Base-by-base conservation (phyloP, 2,329 filamentous ascomycete species). In the Pestalotiopsis fici region DNA sequence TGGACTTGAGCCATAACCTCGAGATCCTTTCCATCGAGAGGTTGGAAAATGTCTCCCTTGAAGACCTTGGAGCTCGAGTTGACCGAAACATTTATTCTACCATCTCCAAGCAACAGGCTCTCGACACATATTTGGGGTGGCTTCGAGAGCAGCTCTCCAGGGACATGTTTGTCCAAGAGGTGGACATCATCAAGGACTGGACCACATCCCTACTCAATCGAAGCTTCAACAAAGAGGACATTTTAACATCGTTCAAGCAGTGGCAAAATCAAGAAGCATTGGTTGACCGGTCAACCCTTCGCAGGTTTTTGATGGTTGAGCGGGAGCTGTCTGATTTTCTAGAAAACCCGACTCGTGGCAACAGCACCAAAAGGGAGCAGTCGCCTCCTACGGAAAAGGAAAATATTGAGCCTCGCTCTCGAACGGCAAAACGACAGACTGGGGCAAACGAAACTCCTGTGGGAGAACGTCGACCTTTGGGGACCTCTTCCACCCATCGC, bases 261-360 rank as follows among this genome's bases (percentile, higher is more conserved):
- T 76, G 73, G 73, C 71, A 74, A 62, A 18, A 55, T 21, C 66
- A 69, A 25, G 70, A 72, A 55, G 66, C 67, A 28, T 63, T 62
- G n/a, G 66, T 73, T 21, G 68, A 71, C 50, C 71, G 71, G 59
- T 65, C 70, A 31, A 74, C 74, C 57, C 69, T 65, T 61, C 74
- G 76, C 27, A 70, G 73, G 39, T 76, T 74, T 62, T 68, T 73
- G n/a, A 74, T 76, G 65, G 69, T 70, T 27, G 64, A 72, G 54
- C 59, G 67, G 21, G 73, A 77, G 39, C 12, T 77, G n/a, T 37
- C 69, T 25, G 37, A 59, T 15, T 18, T 73, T 65, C 71, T 72
- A 35, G 59, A 67, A 9, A 4, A n/a, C 6, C 39, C 13, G 23
- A 18, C 4, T 18, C n/a, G 21, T 28, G 23, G 43, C 23, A 23